A percentile compares a stretch with the other conserved stretches of the same genome.
Evolutionary conservation across 345 rosid genomes (phyloP).

Genomic region (Murraya koenigii): DNA sequence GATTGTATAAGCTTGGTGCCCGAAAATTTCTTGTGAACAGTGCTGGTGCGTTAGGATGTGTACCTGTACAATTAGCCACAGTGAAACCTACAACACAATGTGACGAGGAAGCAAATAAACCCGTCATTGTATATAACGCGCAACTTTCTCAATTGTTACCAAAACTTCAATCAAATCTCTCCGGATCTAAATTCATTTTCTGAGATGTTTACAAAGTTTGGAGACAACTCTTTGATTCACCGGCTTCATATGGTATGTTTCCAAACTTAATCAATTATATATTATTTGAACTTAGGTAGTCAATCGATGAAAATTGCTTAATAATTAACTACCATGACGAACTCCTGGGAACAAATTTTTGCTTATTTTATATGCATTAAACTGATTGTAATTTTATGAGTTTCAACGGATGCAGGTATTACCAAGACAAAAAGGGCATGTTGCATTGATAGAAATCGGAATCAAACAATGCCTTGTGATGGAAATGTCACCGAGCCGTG

Average conservation of each 20-base stretch:
- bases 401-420: background rate
- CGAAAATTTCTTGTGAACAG: conserved; percentile 13
- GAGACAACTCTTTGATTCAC: too few relatives aligned
- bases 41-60: background rate
- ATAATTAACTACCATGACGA: too few relatives aligned
- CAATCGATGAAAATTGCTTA: background rate
- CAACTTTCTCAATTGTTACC: too few relatives aligned
- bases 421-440: background rate
- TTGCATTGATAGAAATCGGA: background rate
- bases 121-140: too few relatives aligned
- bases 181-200: too few relatives aligned
- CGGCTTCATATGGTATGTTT: conserved; percentile 5
- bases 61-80: background rate
- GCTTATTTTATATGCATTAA: too few relatives aligned
- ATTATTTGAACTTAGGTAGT: too few relatives aligned
- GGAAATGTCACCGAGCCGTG: background rate
- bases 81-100: background rate
- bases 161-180: too few relatives aligned
- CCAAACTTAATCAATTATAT: too few relatives aligned
- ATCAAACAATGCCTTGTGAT: background rate
- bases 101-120: background rate
- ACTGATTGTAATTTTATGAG: background rate
- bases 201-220: too few relatives aligned
- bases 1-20: conserved; percentile 6
- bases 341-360: too few relatives aligned